Conservation (phyloP, 768 basidiomycete genomes). For the Tylopilus sp. region DNA sequence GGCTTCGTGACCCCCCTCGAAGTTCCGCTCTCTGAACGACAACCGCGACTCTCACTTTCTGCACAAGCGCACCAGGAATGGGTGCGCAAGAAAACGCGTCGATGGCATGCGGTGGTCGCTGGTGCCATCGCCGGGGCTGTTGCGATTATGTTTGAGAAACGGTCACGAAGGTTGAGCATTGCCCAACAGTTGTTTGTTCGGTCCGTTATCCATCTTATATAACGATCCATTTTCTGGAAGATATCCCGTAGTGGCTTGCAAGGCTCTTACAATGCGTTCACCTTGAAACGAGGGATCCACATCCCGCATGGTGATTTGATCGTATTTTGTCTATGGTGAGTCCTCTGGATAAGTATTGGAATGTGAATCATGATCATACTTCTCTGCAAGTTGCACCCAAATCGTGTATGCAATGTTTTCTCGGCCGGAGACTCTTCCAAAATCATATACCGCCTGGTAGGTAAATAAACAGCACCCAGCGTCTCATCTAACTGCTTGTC, state of each 20-base stretch:
- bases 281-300: conserved; percentile 58
- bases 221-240: background rate
- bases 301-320: conserved; percentile 83
- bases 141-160: conserved; percentile 76
- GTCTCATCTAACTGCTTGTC: background rate
- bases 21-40: conserved; percentile 30
- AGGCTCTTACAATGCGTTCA: conserved; percentile 80
- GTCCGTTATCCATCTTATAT: conserved; percentile 24
- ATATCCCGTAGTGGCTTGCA: conserved; percentile 67
- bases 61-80: conserved; percentile 61
- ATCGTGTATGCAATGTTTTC: conserved; percentile 79
- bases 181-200: conserved; percentile 90
- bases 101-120: conserved; percentile 80
- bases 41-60: conserved; percentile 56
- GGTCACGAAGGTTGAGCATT: conserved; percentile 57
- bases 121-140: conserved; percentile 72
- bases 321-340: conserved; percentile 74
- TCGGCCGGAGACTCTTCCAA: conserved; percentile 81
- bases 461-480: conserved; percentile 8
- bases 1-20: conserved; percentile 8
- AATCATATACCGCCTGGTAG: conserved; percentile 72
- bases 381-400: conserved; percentile 62
- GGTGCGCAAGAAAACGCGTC: conserved; percentile 60
- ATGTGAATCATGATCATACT: background rate
- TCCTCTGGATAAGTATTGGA: background rate